phyloP scores from a whole-genome alignment of 345 rosid species.

The Sisymbrium altissimum region DNA sequence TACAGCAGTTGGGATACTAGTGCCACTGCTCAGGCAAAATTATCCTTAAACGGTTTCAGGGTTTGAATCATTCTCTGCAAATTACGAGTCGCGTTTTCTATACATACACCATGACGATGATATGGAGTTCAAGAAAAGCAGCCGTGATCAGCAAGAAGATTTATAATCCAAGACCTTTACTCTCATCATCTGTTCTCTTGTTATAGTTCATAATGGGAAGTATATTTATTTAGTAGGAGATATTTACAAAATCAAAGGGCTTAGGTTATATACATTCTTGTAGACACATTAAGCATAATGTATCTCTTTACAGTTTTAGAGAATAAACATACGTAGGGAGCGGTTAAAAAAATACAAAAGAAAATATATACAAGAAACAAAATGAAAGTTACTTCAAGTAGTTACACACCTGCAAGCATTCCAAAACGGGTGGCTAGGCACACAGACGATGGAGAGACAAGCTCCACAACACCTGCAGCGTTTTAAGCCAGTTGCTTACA shows the following conservation, averaged over 20 bases:
- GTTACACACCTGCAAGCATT: slow-evolving; percentile 20
- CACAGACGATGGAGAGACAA: not conserved
- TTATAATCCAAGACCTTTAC: slow-evolving; percentile 29
- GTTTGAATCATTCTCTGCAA: slow-evolving; percentile 34
- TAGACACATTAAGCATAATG: slow-evolving; percentile 48
- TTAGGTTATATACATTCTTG: slow-evolving; percentile 55
- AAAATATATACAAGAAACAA: slow-evolving; percentile 18
- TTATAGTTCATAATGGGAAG: slow-evolving; percentile 40
- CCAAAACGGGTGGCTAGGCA: not conserved
- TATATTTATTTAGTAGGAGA: slow-evolving; percentile 43
- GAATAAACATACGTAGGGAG: slow-evolving; percentile 42
- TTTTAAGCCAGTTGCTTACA: not conserved
- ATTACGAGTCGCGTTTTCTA: slow-evolving; percentile 30
- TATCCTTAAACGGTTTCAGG: slow-evolving; percentile 37
- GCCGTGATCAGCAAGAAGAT: slow-evolving; percentile 29
- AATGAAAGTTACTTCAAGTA: not conserved
- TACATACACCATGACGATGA: slow-evolving; percentile 18
- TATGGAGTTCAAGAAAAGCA: slow-evolving; percentile 18
- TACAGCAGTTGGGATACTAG: slow-evolving; percentile 39
- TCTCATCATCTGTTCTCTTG: slow-evolving; percentile 35
- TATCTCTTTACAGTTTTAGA: slow-evolving; percentile 46
- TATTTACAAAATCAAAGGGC: slow-evolving; percentile 32
- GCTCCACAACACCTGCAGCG: slow-evolving; percentile 15
- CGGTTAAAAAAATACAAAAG: slow-evolving; percentile 5
- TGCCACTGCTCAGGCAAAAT: slow-evolving; percentile 42